Conservation (phyloP, 1,284 basidiomycete genomes). For the Cronartium quercuum region DNA sequence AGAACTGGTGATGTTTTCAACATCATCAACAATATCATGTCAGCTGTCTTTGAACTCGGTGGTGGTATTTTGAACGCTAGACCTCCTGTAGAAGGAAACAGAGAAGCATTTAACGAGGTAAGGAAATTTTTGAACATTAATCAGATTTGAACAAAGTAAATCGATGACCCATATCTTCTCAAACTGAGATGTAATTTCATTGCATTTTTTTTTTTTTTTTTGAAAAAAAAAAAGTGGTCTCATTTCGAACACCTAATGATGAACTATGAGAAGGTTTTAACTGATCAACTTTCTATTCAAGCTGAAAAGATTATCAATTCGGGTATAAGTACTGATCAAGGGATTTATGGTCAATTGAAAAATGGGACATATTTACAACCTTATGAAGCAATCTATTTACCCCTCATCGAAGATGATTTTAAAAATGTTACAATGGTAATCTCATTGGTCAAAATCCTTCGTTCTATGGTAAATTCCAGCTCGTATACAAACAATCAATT, state of each 20-base stretch:
- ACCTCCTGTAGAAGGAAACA: constrained; percentile 19
- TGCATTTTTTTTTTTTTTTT: background rate
- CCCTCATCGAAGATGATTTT: constrained; percentile 30
- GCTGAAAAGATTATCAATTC: constrained; percentile 3
- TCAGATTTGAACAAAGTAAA: background rate
- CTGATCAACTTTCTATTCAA: constrained; percentile 11
- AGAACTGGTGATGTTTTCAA: constrained; percentile 20
- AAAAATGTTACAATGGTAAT: constrained; percentile 36
- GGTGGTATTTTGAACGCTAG: constrained; percentile 20
- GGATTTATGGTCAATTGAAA: constrained; percentile 34
- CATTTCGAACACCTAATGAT: constrained; percentile 35
- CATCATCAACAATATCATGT: constrained; percentile 34
- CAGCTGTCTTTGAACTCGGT: constrained; percentile 10
- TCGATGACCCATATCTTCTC: background rate
- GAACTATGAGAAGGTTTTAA: constrained; percentile 28
- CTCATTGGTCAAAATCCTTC: constrained; percentile 25
- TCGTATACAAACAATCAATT: background rate
- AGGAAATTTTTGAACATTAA: no score
- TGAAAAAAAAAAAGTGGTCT: constrained; percentile 23
- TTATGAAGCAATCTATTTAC: constrained; percentile 16
- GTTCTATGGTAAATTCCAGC: constrained; percentile 7
- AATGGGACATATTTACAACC: constrained; percentile 36
- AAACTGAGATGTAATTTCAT: background rate
- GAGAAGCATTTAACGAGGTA: constrained; percentile 26
- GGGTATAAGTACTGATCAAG: constrained; percentile 37